Percentiles rank a stretch among this genome's conserved stretches.
Conservation (phyloP, 202 grass and related monocot species). For the Schoenoplectus tabernaemontani region DNA sequence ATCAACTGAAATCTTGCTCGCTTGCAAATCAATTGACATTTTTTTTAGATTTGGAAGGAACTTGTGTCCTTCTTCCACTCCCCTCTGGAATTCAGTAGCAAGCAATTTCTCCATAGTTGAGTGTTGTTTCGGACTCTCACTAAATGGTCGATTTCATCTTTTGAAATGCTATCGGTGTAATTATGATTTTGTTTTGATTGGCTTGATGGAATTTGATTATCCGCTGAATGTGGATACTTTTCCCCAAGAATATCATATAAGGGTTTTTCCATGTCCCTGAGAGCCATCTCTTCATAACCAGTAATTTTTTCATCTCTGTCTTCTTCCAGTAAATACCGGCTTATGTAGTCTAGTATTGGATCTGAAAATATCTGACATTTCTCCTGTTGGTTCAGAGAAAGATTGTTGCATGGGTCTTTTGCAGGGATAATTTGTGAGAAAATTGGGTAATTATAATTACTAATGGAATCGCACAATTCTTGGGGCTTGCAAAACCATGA, state of each 20-base stretch:
- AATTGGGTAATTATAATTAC: background rate
- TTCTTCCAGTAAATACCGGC: conserved; percentile 37
- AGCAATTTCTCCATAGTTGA: background rate
- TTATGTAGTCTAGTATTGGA: conserved; percentile 34
- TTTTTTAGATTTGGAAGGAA: conserved; percentile 23
- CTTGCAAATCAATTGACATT: background rate
- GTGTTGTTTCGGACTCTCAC: background rate
- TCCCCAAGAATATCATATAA: conserved; percentile 51
- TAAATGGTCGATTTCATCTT: background rate
- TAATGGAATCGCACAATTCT: background rate
- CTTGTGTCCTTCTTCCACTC: conserved; percentile 31
- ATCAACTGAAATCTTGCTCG: background rate
- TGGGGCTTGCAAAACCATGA: background rate
- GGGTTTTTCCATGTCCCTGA: conserved; percentile 47
- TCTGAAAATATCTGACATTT: conserved; percentile 9
- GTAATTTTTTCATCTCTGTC: conserved; percentile 35
- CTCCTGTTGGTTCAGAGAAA: background rate
- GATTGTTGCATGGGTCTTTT: background rate
- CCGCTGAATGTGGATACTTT: conserved; percentile 23
- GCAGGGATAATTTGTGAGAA: background rate
- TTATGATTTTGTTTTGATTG: background rate
- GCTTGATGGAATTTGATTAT: background rate
- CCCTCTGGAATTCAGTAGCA: conserved; percentile 15
- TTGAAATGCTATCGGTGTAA: background rate
- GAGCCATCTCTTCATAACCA: conserved; percentile 20